Evolutionary conservation across 164 flowering plant genomes (phyloP).

Genomic region (Hamamelis virginiana): DNA sequence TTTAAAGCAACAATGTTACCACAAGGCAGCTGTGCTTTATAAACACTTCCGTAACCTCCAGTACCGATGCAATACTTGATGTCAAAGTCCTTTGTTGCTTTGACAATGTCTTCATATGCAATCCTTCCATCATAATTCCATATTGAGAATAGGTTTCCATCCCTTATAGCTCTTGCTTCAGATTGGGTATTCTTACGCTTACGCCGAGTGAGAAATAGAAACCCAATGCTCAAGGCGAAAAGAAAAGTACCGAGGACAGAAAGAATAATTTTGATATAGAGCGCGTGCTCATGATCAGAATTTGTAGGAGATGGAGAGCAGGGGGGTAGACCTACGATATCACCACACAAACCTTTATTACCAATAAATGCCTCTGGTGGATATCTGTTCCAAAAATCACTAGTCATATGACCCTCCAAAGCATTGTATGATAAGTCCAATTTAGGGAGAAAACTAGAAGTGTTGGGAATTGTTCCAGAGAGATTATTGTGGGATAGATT

Average conservation of each 20-base stretch:
- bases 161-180: neutral
- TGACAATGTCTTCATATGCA: too few relatives aligned
- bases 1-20: neutral
- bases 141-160: neutral
- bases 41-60: conserved; percentile 7
- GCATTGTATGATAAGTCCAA: neutral
- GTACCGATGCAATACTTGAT: neutral
- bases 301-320: neutral
- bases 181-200: neutral
- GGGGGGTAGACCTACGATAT: too few relatives aligned
- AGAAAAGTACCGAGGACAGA: neutral
- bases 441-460: too few relatives aligned
- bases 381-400: too few relatives aligned
- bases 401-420: neutral
- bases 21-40: conserved; percentile 7
- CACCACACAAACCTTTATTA: too few relatives aligned
- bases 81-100: too few relatives aligned
- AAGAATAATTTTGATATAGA: neutral
- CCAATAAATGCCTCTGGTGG: neutral
- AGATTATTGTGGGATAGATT: conserved; percentile 6
- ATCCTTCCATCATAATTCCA: neutral
- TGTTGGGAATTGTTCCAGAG: neutral
- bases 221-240: neutral
- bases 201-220: neutral
- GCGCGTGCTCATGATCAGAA: too few relatives aligned